Percentiles rank a stretch among this genome's conserved stretches.
These are phyloP conservation scores for Taphrina betulina DNA, from an alignment of 1,139 yeast genomes.

Conservation along the genomic window DNA sequence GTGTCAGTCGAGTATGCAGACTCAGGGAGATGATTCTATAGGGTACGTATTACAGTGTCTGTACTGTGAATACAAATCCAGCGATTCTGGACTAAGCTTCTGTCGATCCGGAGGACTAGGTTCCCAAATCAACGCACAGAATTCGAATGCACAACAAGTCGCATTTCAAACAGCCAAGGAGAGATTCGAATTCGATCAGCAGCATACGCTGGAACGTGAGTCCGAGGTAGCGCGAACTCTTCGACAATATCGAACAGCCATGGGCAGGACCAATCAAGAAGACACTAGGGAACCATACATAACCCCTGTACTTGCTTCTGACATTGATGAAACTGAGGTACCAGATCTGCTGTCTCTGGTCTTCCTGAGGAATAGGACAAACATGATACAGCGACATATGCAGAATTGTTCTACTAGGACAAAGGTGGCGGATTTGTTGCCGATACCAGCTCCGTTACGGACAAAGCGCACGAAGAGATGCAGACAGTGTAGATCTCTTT, in stretches of 20 bases:
- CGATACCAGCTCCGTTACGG: constrained; percentile 10
- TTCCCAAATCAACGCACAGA: constrained; percentile 17
- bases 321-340: background rate
- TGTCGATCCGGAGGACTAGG: constrained; percentile 32
- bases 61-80: constrained; percentile 38
- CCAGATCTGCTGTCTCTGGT: background rate
- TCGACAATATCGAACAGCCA: constrained; percentile 5
- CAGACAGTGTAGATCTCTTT: constrained; percentile 9
- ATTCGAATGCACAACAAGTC: background rate
- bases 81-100: constrained; percentile 27
- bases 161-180: background rate
- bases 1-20: constrained; percentile 35
- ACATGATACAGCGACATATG: background rate
- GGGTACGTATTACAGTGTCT: constrained; percentile 35
- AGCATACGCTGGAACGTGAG: background rate
- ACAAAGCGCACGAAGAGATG: constrained; percentile 22
- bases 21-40: constrained; percentile 9
- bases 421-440: background rate
- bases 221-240: background rate
- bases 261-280: background rate
- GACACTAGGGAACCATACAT: background rate
- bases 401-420: no score
- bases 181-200: background rate
- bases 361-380: background rate
- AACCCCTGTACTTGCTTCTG: background rate